Evolutionary conservation across 2,329 filamentous ascomycete genomes (phyloP).

Genomic region (Apiospora saccharicola): DNA sequence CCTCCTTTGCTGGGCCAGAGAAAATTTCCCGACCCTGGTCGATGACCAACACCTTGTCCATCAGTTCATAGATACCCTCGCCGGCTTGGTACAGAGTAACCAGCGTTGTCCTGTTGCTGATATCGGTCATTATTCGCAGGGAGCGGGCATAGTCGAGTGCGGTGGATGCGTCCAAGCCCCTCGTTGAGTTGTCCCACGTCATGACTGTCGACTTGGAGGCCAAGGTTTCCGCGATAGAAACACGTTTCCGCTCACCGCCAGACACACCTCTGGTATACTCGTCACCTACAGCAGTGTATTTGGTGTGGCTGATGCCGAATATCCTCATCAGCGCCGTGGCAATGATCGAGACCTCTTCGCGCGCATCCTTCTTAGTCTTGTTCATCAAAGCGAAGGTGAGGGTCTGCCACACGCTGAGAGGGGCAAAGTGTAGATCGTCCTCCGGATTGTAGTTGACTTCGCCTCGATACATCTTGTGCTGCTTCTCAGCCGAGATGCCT

Average conservation of each 20-base stretch:
- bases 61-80: slow-evolving; percentile 55
- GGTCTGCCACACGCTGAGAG: slow-evolving; percentile 79
- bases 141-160: slow-evolving; percentile 80
- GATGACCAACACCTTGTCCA: slow-evolving; percentile 84
- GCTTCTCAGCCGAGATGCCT: slow-evolving; percentile 72
- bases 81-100: slow-evolving; percentile 51
- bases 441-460: slow-evolving; percentile 83
- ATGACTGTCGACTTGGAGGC: slow-evolving; percentile 77
- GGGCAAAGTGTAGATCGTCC: slow-evolving; percentile 78
- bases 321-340: slow-evolving; percentile 76
- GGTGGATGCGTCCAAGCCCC: slow-evolving; percentile 81
- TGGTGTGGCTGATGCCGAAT: slow-evolving; percentile 80
- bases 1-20: slow-evolving; percentile 68
- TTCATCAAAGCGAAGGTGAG: slow-evolving; percentile 77
- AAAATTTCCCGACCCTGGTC: slow-evolving; percentile 70
- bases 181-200: slow-evolving; percentile 82
- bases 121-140: slow-evolving; percentile 76
- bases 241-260: slow-evolving; percentile 82
- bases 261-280: slow-evolving; percentile 75
- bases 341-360: slow-evolving; percentile 70
- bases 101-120: slow-evolving; percentile 65
- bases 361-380: slow-evolving; percentile 74
- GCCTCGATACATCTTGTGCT: slow-evolving; percentile 73
- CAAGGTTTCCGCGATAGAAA: slow-evolving; percentile 79
- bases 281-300: slow-evolving; percentile 78